Conservation (phyloP, 805 yeast species). For the Wickerhamiella qilinensis region DNA sequence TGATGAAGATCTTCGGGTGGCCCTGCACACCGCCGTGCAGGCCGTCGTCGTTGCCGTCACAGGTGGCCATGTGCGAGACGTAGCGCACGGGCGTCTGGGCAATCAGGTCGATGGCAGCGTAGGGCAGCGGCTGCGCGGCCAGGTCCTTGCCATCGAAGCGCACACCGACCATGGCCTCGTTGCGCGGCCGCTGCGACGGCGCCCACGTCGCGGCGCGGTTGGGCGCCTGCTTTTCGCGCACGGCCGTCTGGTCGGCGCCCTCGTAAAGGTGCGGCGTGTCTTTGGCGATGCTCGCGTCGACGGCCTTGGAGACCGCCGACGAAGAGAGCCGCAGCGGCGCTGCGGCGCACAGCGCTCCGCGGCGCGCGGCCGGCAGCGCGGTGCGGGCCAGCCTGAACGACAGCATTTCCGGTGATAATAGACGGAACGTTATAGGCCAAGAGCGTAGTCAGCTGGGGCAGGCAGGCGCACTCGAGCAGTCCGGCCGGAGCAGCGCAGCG, state of each 20-base stretch:
- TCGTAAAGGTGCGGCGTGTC: constrained; percentile 7
- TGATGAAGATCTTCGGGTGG: constrained; percentile 70
- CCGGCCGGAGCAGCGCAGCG: too few relatives aligned
- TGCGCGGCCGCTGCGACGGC: constrained; percentile 43
- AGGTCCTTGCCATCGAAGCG: constrained; percentile 62
- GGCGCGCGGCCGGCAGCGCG: too few relatives aligned
- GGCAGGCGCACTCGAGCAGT: too few relatives aligned
- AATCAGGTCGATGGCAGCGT: constrained; percentile 72
- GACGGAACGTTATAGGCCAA: too few relatives aligned
- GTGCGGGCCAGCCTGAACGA: too few relatives aligned
- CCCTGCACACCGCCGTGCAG: constrained; percentile 44
- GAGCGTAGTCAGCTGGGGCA: too few relatives aligned
- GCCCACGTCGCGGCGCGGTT: constrained; percentile 63
- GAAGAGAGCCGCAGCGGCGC: too few relatives aligned
- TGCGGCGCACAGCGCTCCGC: too few relatives aligned
- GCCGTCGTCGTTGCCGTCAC: constrained; percentile 49
- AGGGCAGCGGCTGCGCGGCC: constrained; percentile 55
- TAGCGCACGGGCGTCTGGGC: constrained; percentile 56
- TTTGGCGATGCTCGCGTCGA: not conserved
- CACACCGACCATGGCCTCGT: constrained; percentile 40
- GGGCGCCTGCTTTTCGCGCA: constrained; percentile 46
- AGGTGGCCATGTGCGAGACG: constrained; percentile 54
- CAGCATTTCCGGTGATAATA: too few relatives aligned
- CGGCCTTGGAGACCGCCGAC: not conserved
- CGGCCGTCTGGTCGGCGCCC: constrained; percentile 13